phyloP scores from a whole-genome alignment of 2,329 filamentous ascomycete genomes.

The Cladophialophora yegresii region DNA sequence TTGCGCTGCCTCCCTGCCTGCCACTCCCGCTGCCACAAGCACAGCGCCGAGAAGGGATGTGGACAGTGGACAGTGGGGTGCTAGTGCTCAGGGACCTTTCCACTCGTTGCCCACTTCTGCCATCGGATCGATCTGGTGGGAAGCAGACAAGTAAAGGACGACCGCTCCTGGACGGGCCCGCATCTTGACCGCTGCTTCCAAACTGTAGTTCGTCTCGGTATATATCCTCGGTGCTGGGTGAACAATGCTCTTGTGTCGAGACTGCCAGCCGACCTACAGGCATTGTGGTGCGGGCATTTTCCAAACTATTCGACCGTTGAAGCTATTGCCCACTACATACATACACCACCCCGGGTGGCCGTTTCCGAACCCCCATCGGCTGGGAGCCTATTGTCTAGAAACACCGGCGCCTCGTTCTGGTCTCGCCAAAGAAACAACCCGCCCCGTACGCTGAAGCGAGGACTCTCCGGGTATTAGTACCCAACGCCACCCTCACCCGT shows the following conservation, averaged over 20 bases:
- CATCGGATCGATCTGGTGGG: conserved; percentile 14
- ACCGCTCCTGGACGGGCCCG: conserved; percentile 23
- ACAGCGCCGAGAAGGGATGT: conserved; percentile 1
- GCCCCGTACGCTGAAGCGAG: conserved; percentile 9
- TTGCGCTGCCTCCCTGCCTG: conserved; percentile 12
- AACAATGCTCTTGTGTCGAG: conserved; percentile 14
- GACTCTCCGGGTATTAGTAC: conserved; percentile 10
- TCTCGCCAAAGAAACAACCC: conserved; percentile 22
- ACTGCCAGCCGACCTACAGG: conserved; percentile 4
- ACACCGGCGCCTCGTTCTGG: conserved; percentile 21
- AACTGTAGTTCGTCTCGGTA: conserved; percentile 1
- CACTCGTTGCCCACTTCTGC: conserved; percentile 20
- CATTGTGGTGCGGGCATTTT: background rate
- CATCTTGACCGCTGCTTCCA: conserved; percentile 31
- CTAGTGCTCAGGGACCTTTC: conserved; percentile 12
- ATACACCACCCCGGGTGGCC: conserved; percentile 8
- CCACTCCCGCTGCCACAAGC: conserved; percentile 6
- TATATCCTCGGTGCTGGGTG: background rate
- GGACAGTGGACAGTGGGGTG: conserved; percentile 4
- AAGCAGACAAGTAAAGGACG: conserved; percentile 18
- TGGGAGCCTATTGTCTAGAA: conserved; percentile 21
- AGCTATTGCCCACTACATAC: conserved; percentile 4
- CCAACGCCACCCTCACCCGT: conserved; percentile 12
- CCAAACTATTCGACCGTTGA: background rate
- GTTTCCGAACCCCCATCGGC: conserved; percentile 8